Conservation (phyloP, 2,329 filamentous ascomycete genomes). For the Trichophaea hybrida region DNA sequence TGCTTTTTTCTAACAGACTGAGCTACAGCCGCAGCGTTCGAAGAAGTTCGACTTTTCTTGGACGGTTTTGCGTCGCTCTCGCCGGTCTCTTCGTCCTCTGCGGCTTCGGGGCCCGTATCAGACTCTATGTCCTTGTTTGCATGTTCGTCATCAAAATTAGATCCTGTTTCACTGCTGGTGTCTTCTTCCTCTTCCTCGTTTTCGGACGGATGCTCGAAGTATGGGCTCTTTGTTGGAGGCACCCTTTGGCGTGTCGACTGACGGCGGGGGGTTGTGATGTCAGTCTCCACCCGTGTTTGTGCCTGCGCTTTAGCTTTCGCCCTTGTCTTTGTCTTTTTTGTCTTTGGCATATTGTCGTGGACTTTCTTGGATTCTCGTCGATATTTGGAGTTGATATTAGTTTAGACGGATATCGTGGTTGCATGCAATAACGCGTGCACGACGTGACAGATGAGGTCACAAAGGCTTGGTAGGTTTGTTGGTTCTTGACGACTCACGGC, state of each 20-base stretch:
- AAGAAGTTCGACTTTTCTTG: slow-evolving; percentile 16
- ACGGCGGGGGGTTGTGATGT: neutral
- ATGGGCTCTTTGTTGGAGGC: slow-evolving; percentile 13
- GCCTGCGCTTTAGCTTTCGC: too few species aligned
- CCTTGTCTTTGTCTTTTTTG: too few species aligned
- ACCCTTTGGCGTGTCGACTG: neutral
- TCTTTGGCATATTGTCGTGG: too few species aligned
- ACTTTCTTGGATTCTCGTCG: too few species aligned
- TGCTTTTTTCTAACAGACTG: neutral
- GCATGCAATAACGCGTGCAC: neutral
- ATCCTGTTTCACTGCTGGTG: neutral
- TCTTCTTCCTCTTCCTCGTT: slow-evolving; percentile 10
- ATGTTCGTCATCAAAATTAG: slow-evolving; percentile 6
- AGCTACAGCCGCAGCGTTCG: neutral
- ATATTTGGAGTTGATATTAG: too few species aligned
- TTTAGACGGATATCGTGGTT: too few species aligned
- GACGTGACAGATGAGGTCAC: neutral
- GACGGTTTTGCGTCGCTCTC: slow-evolving; percentile 8
- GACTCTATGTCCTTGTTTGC: slow-evolving; percentile 9
- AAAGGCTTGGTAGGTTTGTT: neutral
- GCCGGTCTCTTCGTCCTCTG: slow-evolving; percentile 8
- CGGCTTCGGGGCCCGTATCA: neutral
- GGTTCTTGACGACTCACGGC: neutral
- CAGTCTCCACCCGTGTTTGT: neutral
- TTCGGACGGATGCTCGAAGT: slow-evolving; percentile 13